phyloP scores from a whole-genome alignment of 164 flowering plant genomes.

The Vitis cinerea region DNA sequence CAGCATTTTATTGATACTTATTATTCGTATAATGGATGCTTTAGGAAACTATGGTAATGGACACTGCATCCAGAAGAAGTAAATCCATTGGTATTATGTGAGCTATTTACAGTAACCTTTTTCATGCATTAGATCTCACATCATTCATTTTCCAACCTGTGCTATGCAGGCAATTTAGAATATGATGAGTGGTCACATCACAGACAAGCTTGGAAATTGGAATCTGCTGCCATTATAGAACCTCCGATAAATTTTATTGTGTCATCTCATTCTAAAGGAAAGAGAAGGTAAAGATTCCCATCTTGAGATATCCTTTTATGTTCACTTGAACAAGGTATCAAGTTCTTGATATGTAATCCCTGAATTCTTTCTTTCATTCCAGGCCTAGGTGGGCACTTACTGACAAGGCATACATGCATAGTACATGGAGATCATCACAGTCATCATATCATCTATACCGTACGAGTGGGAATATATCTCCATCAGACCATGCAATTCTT shows the following conservation, averaged over 20 bases:
- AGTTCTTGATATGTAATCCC: conserved; percentile 1
- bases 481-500: conserved; percentile 57
- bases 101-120: background rate
- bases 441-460: conserved; percentile 88
- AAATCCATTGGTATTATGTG: background rate
- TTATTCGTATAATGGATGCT: conserved; percentile 88
- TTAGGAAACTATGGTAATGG: conserved; percentile 85
- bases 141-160: conserved; percentile 6
- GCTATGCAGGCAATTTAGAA: conserved; percentile 78
- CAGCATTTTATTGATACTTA: conserved; percentile 84
- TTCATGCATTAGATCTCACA: background rate
- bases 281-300: conserved; percentile 56
- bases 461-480: conserved; percentile 47
- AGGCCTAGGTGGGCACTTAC: conserved; percentile 96
- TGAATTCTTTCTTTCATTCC: conserved; percentile 22
- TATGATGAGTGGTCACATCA: conserved; percentile 96
- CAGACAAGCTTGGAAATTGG: conserved; percentile 93
- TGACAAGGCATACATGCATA: conserved; percentile 95
- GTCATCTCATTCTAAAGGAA: conserved; percentile 75
- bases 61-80: background rate
- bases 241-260: conserved; percentile 84
- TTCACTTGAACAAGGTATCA: conserved; percentile 5
- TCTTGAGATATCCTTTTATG: background rate
- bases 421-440: conserved; percentile 96
- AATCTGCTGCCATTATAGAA: conserved; percentile 87